Evolutionary conservation across 2,329 filamentous ascomycete genomes (phyloP).

Genomic region (Pseudocercospora crystallina): DNA sequence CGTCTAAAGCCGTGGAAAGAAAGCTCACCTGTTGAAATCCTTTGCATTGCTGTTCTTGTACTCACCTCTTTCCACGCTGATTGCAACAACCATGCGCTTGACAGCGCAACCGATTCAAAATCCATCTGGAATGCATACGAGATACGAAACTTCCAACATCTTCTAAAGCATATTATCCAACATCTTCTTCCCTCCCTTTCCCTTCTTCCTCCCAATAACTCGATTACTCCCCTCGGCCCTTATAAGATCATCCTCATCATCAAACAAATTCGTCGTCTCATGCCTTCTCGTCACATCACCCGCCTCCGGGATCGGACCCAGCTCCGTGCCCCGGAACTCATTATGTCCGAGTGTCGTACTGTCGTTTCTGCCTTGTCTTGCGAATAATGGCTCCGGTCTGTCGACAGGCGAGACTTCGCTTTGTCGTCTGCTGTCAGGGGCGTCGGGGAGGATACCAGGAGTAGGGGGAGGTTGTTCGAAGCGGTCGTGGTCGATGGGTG

Average conservation of each 20-base stretch:
- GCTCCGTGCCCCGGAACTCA: not conserved
- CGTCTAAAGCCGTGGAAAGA: too few species aligned
- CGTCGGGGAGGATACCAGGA: constrained; percentile 6
- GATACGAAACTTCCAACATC: not conserved
- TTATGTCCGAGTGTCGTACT: not conserved
- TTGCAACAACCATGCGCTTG: too few species aligned
- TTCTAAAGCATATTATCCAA: constrained; percentile 1
- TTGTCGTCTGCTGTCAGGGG: not conserved
- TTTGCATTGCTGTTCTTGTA: too few species aligned
- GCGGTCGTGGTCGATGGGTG: not conserved
- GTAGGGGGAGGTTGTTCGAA: not conserved
- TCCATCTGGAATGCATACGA: too few species aligned
- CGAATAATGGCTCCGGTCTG: too few species aligned
- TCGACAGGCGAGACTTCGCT: too few species aligned
- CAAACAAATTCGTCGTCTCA: constrained; percentile 9
- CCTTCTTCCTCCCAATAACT: not conserved
- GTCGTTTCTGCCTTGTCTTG: not conserved
- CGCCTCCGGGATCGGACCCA: constrained; percentile 4
- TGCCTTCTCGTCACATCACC: constrained; percentile 11
- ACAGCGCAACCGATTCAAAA: too few species aligned
- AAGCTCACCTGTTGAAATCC: too few species aligned
- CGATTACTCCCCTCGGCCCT: not conserved
- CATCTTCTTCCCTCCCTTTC: not conserved
- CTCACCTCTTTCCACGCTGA: too few species aligned
- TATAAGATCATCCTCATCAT: not conserved